Conservation (phyloP, 2,329 filamentous ascomycete genomes). For the Dichotomopilus funicola region DNA sequence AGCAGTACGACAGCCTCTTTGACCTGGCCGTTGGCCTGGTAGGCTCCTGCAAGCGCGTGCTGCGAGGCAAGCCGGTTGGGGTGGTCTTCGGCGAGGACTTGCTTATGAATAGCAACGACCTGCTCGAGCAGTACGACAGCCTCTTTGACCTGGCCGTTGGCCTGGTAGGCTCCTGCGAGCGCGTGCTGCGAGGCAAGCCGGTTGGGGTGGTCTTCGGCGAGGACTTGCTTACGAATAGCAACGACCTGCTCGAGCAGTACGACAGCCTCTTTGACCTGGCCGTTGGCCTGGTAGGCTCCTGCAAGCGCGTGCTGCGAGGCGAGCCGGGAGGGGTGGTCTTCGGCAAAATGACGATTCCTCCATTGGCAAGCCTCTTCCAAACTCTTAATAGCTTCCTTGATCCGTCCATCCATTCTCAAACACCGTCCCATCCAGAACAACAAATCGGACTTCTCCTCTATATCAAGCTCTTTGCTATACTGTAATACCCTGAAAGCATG, state of each 20-base stretch:
- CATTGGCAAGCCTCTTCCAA: constrained; percentile 11
- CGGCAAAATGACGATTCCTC: constrained; percentile 2
- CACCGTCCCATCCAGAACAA: constrained; percentile 17
- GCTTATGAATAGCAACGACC: constrained; percentile 15
- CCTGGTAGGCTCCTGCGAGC: constrained; percentile 7
- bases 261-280: constrained; percentile 22
- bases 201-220: constrained; percentile 16
- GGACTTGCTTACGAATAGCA: constrained; percentile 8
- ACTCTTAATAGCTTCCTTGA: constrained; percentile 11
- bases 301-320: constrained; percentile 3
- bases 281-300: constrained; percentile 14
- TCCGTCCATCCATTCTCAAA: constrained; percentile 20
- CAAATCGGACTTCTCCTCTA: constrained; percentile 19
- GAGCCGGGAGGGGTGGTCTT: constrained; percentile 7
- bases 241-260: constrained; percentile 23
- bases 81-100: constrained; percentile 4
- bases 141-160: not conserved
- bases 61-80: constrained; percentile 14
- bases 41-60: constrained; percentile 6
- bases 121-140: constrained; percentile 20
- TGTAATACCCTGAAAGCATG: constrained; percentile 25
- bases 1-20: not conserved
- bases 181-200: constrained; percentile 16
- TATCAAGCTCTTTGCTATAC: constrained; percentile 11
- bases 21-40: not conserved